Evolutionary conservation across 805 yeast genomes (phyloP).

Genomic region (Phaffomyces antillensis): DNA sequence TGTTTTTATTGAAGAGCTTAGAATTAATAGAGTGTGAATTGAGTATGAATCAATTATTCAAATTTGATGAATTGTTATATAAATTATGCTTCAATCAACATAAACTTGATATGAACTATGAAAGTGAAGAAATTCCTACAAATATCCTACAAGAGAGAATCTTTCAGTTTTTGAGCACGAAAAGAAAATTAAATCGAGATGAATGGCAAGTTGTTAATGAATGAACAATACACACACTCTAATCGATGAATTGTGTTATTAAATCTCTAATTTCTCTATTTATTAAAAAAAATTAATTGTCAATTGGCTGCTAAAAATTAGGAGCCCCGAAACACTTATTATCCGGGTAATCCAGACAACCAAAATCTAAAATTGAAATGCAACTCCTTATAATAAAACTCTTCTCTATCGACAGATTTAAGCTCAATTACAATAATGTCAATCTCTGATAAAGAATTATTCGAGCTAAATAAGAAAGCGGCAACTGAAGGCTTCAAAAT

Average conservation of each 20-base stretch:
- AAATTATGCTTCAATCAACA: slow-evolving; percentile 18
- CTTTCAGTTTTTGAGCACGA: background rate
- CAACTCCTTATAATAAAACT: background rate
- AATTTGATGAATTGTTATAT: slow-evolving; percentile 18
- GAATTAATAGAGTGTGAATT: slow-evolving; percentile 8
- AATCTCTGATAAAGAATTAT: slow-evolving; percentile 33
- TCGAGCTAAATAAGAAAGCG: slow-evolving; percentile 83
- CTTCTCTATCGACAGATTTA: background rate
- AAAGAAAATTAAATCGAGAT: slow-evolving; percentile 13
- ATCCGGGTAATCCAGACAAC: background rate
- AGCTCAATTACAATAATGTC: slow-evolving; percentile 9
- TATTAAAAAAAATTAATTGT: no score
- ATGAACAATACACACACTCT: background rate
- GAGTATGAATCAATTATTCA: slow-evolving; percentile 10
- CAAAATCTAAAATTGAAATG: slow-evolving; percentile 5
- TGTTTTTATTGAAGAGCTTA: slow-evolving; percentile 7
- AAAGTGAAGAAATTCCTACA: no score
- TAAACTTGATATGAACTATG: background rate
- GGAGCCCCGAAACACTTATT: background rate
- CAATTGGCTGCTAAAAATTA: background rate
- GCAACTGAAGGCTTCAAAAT: slow-evolving; percentile 87
- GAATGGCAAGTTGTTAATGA: slow-evolving; percentile 21
- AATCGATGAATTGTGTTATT: no score
- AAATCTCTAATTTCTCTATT: no score
- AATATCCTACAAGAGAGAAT: no score